Base-by-base conservation (phyloP, 306 rosid species). In the Dicorynia guianensis region DNA sequence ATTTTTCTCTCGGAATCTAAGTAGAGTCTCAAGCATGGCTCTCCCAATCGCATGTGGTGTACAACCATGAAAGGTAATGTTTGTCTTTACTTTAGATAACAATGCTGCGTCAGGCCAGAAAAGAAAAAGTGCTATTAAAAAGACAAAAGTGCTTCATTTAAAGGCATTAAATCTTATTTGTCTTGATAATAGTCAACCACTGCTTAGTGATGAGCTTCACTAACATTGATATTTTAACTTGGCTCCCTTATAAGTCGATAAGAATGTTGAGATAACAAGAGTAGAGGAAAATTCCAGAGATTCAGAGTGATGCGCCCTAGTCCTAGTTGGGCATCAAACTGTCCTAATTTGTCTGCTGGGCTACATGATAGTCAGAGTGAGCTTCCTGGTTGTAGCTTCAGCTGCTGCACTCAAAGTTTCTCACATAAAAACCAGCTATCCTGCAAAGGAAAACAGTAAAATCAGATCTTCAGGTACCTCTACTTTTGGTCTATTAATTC, bases 291-390 rank as follows among this genome's bases (percentile, higher is more conserved):
- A 39, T 77, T 42, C 34, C 62, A 44, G 57, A 44, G 62, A 13
- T 80, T 65, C 78, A 38, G 46, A 38, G 44, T 47, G 38, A 52
- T 53, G 79, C 71, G 39, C 54, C 65, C 33, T 69, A 43, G 19
- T 69, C 78, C 39, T 60, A 60, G 36, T 50, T 47, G 15, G 36
- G 38, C 11, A 40, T 4, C 59, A 53, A 56, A 17, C 6, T 46
- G 35, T 79, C 59, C 76, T 67, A 62, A 55, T 14, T 34, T 71
- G 20, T 10, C 15, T 19, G 40, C 19, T 50, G 57, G 17, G 56
- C 70, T 34, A 77, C 79, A 87, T 85, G 87, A 44, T 85, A 36
- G 67, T 88, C 83, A 80, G 44, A 85, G 81, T 80, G 15, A 80
- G 86, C 83, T 80, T 83, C 77, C 64, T 83, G 43, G 79, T 72